Evolutionary conservation across 108 stramenopile genomes (phyloP), one percentile per base, ranked within the genome.

Genomic region (Nannochloropsis gaditana): DNA sequence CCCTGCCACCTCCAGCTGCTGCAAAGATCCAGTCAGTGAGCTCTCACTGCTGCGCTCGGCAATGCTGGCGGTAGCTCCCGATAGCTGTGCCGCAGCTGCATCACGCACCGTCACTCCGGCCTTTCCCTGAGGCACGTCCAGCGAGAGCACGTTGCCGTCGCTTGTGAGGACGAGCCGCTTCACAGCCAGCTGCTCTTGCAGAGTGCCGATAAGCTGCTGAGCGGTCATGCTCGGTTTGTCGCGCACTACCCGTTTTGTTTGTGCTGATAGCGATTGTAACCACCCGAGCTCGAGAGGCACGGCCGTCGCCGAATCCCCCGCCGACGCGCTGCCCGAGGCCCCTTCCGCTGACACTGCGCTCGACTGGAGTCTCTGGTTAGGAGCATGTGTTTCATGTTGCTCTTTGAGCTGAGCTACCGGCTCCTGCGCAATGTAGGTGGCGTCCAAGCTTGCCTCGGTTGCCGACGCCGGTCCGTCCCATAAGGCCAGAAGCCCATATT

Each of bases 271-370:
- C 15, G 59, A 73, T n/a, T 73, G 59, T 15, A 73, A n/a, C 59
- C 59, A 73, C 8, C 59, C 59, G 15, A 73, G n/a, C 59, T 73
- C 59, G 59, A 73, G 59, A 73, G 59, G 59, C 59, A 73, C 59
- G 15, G 59, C 59, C n/a, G 59, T n/a, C n/a, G 59, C 4, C n/a
- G 59, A 3, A n/a, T 15, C 4, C n/a, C 19, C 4, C n/a, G 59
- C 59, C n/a, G 47, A 50, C 15, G 47, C 47, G 10, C 11, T 50
- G 11, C 47, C 47, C 47, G 59, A 15, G 15, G 59, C 59, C 6
- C 19, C 2, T 4, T 15, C 4, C 15, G 3, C n/a, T 2, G 19
- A 15, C n/a, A 15, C 59, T 73, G 59, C 59, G 19, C 59, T n/a
- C n/a, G 19, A n/a, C 19, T n/a, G 59, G 19, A 73, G n/a, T n/a